Evolutionary conservation across 495 filamentous ascomycete genomes (phyloP).

Genomic region (Trichoderma virens): DNA sequence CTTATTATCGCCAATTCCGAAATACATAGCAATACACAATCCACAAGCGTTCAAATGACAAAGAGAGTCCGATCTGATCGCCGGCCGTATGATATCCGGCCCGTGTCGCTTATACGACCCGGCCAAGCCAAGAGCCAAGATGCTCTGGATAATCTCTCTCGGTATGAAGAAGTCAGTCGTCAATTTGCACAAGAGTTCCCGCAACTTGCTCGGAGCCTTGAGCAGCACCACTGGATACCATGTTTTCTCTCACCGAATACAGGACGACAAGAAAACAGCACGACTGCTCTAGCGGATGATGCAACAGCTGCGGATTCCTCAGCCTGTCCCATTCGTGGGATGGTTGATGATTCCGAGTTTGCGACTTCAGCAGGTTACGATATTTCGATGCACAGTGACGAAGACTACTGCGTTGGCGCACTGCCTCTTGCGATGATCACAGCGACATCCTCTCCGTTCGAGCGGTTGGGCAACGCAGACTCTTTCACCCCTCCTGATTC

Average conservation of each 20-base stretch:
- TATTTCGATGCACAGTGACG: neutral
- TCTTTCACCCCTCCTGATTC: neutral
- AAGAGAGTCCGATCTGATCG: neutral
- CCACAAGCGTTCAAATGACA: neutral
- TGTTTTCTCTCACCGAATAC: neutral
- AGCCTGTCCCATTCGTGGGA: neutral
- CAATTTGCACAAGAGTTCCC: neutral
- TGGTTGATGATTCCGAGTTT: neutral
- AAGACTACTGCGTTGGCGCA: neutral
- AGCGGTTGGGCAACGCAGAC: neutral
- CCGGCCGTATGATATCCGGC: neutral
- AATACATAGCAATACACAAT: no score
- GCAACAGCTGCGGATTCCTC: neutral
- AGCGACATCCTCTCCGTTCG: neutral
- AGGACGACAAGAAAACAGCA: neutral
- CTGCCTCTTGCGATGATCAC: neutral
- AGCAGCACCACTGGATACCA: neutral
- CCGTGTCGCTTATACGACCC: neutral
- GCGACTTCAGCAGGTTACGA: neutral
- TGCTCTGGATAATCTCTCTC: neutral
- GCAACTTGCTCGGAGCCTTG: neutral
- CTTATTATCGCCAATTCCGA: no score
- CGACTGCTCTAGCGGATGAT: neutral
- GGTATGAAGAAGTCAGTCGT: neutral
- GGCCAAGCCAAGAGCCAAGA: neutral